Conservation (phyloP, 2,329 filamentous ascomycete genomes). For the Zymoseptoria ardabiliae region DNA sequence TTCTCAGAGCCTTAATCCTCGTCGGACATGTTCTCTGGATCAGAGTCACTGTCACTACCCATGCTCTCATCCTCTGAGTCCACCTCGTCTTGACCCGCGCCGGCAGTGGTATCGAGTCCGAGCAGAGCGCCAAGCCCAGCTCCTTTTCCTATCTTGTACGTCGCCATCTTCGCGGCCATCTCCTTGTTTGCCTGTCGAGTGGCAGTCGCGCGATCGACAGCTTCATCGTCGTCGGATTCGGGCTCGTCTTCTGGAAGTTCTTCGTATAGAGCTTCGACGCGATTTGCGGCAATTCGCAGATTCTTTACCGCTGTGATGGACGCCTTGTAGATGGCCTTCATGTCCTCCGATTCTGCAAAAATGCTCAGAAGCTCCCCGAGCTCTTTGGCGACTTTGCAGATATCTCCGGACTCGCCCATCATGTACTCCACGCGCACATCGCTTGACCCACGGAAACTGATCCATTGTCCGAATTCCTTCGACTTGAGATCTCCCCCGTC, state of each 20-base stretch:
- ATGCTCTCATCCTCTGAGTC: not conserved
- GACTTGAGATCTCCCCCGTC: not conserved
- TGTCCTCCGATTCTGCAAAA: not conserved
- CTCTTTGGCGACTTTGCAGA: not conserved
- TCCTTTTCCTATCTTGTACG: not conserved
- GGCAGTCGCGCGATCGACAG: not conserved
- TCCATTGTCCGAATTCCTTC: not conserved
- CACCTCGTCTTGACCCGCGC: not conserved
- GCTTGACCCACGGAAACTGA: not conserved
- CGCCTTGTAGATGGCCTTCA: not conserved
- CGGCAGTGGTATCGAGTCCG: not conserved
- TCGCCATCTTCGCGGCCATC: not conserved
- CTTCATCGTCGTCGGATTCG: not conserved
- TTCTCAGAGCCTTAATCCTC: too few species aligned
- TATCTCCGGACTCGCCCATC: not conserved
- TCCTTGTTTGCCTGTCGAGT: not conserved
- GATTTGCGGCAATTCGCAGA: not conserved
- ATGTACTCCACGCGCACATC: not conserved
- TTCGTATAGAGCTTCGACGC: not conserved
- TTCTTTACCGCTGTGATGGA: not conserved
- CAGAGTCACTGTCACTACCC: not conserved
- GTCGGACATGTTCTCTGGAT: not conserved
- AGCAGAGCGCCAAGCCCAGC: not conserved
- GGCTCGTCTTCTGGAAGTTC: not conserved
- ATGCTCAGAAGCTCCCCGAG: too few species aligned